Percentiles rank a stretch among this genome's conserved stretches.
Conservation (phyloP, 495 filamentous ascomycete genomes). For the Hyaloscypha finlandica region DNA sequence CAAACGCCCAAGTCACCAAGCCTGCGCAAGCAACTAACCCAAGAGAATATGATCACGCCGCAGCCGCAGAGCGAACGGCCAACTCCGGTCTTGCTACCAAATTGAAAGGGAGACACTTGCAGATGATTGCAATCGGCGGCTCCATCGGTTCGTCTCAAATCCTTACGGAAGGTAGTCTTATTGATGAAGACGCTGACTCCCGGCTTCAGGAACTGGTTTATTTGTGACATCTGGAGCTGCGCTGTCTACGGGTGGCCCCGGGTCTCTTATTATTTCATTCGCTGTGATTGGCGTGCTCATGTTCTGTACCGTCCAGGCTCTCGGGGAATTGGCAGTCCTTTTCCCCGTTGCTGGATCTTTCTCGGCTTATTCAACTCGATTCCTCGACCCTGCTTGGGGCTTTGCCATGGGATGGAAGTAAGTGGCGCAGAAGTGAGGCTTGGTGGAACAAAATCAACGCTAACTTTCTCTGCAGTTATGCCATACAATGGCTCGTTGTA, state of each 20-base stretch:
- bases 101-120: constrained; percentile 63
- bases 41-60: constrained; percentile 66
- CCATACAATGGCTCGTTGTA: constrained; percentile 78
- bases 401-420: constrained; percentile 99
- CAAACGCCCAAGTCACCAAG: constrained; percentile 54
- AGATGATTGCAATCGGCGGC: constrained; percentile 76
- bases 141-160: constrained; percentile 51
- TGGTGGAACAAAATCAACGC: constrained; percentile 26
- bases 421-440: constrained; percentile 36
- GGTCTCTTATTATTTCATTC: constrained; percentile 84
- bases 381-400: constrained; percentile 94
- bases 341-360: constrained; percentile 92
- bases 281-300: constrained; percentile 83
- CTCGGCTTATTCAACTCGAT: constrained; percentile 88
- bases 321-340: constrained; percentile 86
- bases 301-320: constrained; percentile 88
- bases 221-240: constrained; percentile 90
- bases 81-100: constrained; percentile 70
- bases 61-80: constrained; percentile 74
- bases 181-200: neutral
- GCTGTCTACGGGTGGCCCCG: constrained; percentile 78
- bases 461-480: constrained; percentile 59
- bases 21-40: constrained; percentile 32
- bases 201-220: constrained; percentile 66
- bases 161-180: neutral